Evolutionary conservation across 495 filamentous ascomycete genomes (phyloP).

Genomic region (Collariella sp.): DNA sequence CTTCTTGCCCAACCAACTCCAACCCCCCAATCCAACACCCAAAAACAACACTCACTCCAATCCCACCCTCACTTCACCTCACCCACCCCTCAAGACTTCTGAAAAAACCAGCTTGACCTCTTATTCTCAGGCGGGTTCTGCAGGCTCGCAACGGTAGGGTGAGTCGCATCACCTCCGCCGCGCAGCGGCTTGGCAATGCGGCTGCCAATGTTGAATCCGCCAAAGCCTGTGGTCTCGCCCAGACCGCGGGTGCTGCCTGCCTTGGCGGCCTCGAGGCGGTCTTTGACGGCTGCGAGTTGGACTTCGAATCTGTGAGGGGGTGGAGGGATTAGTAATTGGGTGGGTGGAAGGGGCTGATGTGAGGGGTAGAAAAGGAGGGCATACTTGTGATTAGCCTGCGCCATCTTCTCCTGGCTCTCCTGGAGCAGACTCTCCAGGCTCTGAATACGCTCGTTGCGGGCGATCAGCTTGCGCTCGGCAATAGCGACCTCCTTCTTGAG

Average conservation of each 20-base stretch:
- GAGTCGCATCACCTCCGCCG: slow-evolving; percentile 61
- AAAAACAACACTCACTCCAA: not conserved
- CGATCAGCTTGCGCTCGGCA: slow-evolving; percentile 92
- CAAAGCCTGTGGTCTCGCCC: slow-evolving; percentile 50
- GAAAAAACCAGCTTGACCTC: slow-evolving; percentile 52
- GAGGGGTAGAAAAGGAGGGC: slow-evolving; percentile 24
- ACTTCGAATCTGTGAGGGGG: slow-evolving; percentile 71
- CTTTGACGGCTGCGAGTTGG: slow-evolving; percentile 93
- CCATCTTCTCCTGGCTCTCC: slow-evolving; percentile 95
- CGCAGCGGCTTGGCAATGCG: slow-evolving; percentile 95
- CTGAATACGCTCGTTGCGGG: slow-evolving; percentile 91
- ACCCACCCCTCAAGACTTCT: slow-evolving; percentile 30
- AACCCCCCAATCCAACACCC: slow-evolving; percentile 2
- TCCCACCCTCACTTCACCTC: not conserved
- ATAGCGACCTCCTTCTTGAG: slow-evolving; percentile 99
- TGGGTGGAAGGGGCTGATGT: not conserved
- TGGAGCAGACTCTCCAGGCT: slow-evolving; percentile 85
- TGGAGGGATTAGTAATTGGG: not conserved
- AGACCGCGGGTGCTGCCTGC: slow-evolving; percentile 76
- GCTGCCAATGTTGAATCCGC: slow-evolving; percentile 72
- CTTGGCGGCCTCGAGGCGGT: slow-evolving; percentile 93
- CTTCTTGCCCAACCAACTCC: not conserved
- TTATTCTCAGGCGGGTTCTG: slow-evolving; percentile 45
- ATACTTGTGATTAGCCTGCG: slow-evolving; percentile 89
- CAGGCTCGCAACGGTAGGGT: slow-evolving; percentile 45